Conservation (phyloP, 2,329 filamentous ascomycete species). For the Sporothrix schenckii region DNA sequence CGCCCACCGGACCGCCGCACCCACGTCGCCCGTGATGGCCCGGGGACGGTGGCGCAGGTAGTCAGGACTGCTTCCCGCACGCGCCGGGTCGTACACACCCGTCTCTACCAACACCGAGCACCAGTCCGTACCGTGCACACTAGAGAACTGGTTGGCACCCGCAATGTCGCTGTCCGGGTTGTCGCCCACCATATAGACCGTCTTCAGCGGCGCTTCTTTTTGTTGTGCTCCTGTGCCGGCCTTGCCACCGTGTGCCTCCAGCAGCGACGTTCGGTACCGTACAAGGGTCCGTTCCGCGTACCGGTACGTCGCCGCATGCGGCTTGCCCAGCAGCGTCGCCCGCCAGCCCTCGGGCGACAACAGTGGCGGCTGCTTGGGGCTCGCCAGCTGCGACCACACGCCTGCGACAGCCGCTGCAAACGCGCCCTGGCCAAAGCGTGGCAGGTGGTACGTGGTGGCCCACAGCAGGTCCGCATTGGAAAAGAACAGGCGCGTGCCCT, state of each 20-base stretch:
- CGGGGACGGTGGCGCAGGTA: constrained; percentile 38
- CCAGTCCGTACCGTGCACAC: constrained; percentile 58
- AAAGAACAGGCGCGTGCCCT: constrained; percentile 81
- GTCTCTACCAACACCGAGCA: constrained; percentile 42
- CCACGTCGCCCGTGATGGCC: constrained; percentile 40
- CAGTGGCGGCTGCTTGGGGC: constrained; percentile 62
- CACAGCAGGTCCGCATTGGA: constrained; percentile 90
- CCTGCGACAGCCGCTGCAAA: constrained; percentile 82
- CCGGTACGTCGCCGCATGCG: constrained; percentile 73
- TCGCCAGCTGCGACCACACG: constrained; percentile 76
- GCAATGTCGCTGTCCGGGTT: constrained; percentile 88
- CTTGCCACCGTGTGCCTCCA: constrained; percentile 41
- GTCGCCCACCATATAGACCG: constrained; percentile 93
- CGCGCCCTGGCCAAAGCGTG: constrained; percentile 87
- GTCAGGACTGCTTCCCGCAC: constrained; percentile 32
- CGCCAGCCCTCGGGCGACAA: constrained; percentile 37
- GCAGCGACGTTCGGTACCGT: constrained; percentile 57
- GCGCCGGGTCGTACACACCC: constrained; percentile 41
- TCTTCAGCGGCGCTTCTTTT: constrained; percentile 56
- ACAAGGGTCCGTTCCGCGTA: constrained; percentile 78
- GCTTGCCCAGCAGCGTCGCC: constrained; percentile 80
- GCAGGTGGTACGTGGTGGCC: constrained; percentile 81
- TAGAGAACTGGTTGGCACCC: constrained; percentile 77
- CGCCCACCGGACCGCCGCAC: constrained; percentile 41
- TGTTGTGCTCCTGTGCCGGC: constrained; percentile 23